Percentiles rank a stretch among this genome's conserved stretches.
Conservation (phyloP, 2,329 filamentous ascomycete genomes). For the Tolypocladium tundrense region DNA sequence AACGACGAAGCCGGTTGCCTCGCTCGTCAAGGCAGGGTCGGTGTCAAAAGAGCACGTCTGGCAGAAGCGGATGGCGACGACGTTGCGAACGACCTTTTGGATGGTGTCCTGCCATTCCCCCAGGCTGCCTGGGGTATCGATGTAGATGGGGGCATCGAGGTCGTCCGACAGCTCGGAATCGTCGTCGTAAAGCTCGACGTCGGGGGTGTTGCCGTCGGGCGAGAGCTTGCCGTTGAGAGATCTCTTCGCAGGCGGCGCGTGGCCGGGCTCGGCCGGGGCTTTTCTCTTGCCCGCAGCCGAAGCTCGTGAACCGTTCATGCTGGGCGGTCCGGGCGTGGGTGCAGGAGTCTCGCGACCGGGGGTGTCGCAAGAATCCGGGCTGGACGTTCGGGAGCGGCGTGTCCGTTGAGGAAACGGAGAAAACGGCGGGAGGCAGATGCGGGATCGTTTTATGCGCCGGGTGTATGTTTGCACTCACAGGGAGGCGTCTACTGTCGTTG, state of each 20-base stretch:
- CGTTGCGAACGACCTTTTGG: slow-evolving; percentile 85
- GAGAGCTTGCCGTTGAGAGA: slow-evolving; percentile 37
- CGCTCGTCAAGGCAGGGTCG: slow-evolving; percentile 85
- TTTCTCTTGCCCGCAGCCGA: slow-evolving; percentile 42
- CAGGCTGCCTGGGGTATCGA: slow-evolving; percentile 27
- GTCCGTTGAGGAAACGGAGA: neutral
- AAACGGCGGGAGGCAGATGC: neutral
- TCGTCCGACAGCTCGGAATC: slow-evolving; percentile 32
- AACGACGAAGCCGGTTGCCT: slow-evolving; percentile 95
- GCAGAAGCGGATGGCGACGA: slow-evolving; percentile 98
- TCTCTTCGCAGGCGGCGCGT: slow-evolving; percentile 23
- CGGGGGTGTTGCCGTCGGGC: slow-evolving; percentile 38
- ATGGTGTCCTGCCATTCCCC: slow-evolving; percentile 91
- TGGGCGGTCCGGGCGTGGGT: slow-evolving; percentile 3
- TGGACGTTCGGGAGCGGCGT: neutral
- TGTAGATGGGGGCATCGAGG: slow-evolving; percentile 20
- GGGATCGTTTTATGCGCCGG: neutral
- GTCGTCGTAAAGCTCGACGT: slow-evolving; percentile 27
- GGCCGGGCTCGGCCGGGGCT: slow-evolving; percentile 31
- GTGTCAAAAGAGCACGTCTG: slow-evolving; percentile 97
- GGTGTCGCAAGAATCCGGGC: neutral
- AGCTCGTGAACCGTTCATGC: slow-evolving; percentile 33
- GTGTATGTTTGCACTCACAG: neutral
- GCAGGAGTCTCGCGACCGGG: neutral
- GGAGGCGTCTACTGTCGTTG: neutral